A percentile compares a stretch with the other conserved stretches of the same genome.
Evolutionary conservation across 2,329 filamentous ascomycete species (phyloP).

Genomic region (Xylaria sp.): DNA sequence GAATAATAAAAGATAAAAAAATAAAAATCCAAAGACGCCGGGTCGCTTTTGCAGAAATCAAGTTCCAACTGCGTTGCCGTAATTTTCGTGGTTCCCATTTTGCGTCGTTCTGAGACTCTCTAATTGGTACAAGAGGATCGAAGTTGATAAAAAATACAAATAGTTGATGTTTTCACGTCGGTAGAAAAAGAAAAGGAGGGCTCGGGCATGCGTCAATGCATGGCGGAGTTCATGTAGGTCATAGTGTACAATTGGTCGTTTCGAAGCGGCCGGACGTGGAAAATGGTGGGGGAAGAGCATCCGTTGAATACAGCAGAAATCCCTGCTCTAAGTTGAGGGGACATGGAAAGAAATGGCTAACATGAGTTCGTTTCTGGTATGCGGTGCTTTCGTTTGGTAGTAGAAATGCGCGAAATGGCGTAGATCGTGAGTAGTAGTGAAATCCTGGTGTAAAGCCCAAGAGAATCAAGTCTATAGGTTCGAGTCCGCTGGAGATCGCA

Average conservation of each 20-base stretch:
- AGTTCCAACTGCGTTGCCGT: slow-evolving; percentile 3
- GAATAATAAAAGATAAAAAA: slow-evolving; percentile 16
- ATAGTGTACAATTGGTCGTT: slow-evolving; percentile 28
- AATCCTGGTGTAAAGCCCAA: not conserved
- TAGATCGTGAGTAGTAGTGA: slow-evolving; percentile 23
- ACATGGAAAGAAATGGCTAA: not conserved
- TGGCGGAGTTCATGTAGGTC: slow-evolving; percentile 12
- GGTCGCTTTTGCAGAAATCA: not conserved
- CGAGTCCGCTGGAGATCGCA: slow-evolving; percentile 25
- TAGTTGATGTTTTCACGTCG: not conserved
- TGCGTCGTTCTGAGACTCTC: slow-evolving; percentile 17
- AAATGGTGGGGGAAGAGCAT: slow-evolving; percentile 3
- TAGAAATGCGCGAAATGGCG: slow-evolving; percentile 18
- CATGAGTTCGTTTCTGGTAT: slow-evolving; percentile 2
- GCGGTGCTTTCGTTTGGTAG: slow-evolving; percentile 8
- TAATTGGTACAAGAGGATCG: slow-evolving; percentile 23
- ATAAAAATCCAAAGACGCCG: slow-evolving; percentile 28
- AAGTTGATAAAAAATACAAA: slow-evolving; percentile 15
- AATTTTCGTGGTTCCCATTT: slow-evolving; percentile 6
- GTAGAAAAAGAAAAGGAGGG: not conserved
- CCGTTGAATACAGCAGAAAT: slow-evolving; percentile 1
- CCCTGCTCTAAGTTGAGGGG: not conserved
- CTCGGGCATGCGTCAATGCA: slow-evolving; percentile 21
- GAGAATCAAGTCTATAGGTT: slow-evolving; percentile 17
- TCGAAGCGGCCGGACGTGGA: slow-evolving; percentile 3